phyloP scores from a whole-genome alignment of 352 stramenopile genomes.

The Globisporangium uncinulatum region DNA sequence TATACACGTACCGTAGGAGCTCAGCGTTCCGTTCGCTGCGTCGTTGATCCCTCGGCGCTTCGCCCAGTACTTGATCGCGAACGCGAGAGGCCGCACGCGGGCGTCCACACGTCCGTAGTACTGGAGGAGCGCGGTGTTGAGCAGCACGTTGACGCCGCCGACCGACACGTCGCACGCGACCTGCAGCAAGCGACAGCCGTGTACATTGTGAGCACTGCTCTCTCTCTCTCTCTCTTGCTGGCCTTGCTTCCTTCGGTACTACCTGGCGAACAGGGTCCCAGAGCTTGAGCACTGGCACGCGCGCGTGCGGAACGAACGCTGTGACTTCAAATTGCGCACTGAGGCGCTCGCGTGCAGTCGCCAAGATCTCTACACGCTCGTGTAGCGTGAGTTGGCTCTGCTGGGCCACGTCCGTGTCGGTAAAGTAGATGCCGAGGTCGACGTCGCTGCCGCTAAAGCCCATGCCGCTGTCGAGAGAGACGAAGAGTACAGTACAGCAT shows the following conservation, averaged over 20 bases:
- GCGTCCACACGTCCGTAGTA: slow-evolving; percentile 66
- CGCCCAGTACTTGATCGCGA: slow-evolving; percentile 97
- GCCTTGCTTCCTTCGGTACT: background rate
- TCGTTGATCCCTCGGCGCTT: slow-evolving; percentile 97
- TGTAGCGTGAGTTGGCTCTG: slow-evolving; percentile 51
- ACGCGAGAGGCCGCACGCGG: slow-evolving; percentile 88
- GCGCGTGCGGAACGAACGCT: slow-evolving; percentile 68
- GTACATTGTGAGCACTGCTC: no score
- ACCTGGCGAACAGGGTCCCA: slow-evolving; percentile 62
- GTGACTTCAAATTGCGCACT: slow-evolving; percentile 44
- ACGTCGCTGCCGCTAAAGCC: slow-evolving; percentile 76
- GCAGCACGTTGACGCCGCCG: slow-evolving; percentile 55
- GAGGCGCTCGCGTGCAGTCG: slow-evolving; percentile 37
- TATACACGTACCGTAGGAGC: slow-evolving; percentile 87
- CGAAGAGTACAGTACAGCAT: no score
- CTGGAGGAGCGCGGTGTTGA: slow-evolving; percentile 80
- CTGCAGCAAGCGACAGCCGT: slow-evolving; percentile 14
- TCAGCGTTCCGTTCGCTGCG: slow-evolving; percentile 94
- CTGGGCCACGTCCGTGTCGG: slow-evolving; percentile 49
- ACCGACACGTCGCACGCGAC: slow-evolving; percentile 72
- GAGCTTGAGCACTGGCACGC: slow-evolving; percentile 73
- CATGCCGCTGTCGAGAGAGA: slow-evolving; percentile 31
- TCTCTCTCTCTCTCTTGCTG: no score
- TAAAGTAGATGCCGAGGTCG: slow-evolving; percentile 80
- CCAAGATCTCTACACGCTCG: slow-evolving; percentile 56